Conservation (phyloP, 2,329 filamentous ascomycete genomes). For the Pezicula neosporulosa region DNA sequence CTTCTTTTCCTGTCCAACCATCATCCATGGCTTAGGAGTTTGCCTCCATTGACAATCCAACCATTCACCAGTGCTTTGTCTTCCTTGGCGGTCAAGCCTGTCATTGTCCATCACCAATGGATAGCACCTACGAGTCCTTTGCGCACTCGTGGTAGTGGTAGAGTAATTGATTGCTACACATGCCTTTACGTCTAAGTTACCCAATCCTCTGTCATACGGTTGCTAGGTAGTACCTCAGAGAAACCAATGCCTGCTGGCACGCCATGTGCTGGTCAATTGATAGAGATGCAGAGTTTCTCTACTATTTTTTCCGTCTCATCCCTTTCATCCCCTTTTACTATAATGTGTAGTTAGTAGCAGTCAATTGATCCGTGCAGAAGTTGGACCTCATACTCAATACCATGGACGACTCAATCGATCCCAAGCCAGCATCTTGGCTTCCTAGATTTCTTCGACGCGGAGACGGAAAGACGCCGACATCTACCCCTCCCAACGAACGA, state of each 20-base stretch:
- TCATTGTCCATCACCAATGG: too few species aligned
- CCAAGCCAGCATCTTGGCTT: conserved; percentile 20
- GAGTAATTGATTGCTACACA: not conserved
- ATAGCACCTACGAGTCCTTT: too few species aligned
- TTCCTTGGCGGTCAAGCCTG: too few species aligned
- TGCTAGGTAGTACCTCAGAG: conserved; percentile 3
- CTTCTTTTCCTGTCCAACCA: too few species aligned
- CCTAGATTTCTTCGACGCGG: conserved; percentile 18
- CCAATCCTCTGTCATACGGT: not conserved
- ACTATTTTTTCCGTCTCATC: not conserved
- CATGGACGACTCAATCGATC: conserved; percentile 19
- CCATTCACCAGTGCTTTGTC: too few species aligned
- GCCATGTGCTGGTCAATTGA: not conserved
- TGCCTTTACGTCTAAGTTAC: conserved; percentile 9
- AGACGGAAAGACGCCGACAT: conserved; percentile 10
- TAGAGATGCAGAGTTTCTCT: not conserved
- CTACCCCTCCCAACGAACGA: conserved; percentile 26
- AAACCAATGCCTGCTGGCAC: conserved; percentile 3
- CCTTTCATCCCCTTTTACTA: not conserved
- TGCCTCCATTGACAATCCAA: too few species aligned
- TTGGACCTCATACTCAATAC: not conserved
- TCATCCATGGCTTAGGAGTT: too few species aligned
- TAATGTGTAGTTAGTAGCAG: not conserved
- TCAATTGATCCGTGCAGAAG: not conserved
- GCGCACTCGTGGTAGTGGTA: too few species aligned